phyloP scores from a whole-genome alignment of 202 grass and related monocot genomes.

The Bolboschoenoplectus hybrid region DNA sequence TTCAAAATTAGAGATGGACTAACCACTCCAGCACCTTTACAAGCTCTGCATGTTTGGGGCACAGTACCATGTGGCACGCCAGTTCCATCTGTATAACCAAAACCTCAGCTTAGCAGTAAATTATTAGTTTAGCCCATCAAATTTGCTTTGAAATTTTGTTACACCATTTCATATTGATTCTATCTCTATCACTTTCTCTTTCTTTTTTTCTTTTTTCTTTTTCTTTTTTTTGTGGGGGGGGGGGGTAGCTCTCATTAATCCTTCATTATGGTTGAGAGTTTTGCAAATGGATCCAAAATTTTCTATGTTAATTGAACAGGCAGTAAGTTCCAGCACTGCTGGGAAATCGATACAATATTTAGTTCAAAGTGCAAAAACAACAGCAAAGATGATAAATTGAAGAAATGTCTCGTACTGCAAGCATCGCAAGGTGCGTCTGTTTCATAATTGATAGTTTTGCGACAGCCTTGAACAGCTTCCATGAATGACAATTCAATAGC shows the following conservation, averaged over 20 bases:
- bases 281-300: neutral
- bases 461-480: constrained; percentile 98
- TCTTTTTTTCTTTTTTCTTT: neutral
- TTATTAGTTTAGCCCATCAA: constrained; percentile 1
- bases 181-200: neutral
- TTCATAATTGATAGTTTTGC: constrained; percentile 79
- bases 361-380: constrained; percentile 22
- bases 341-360: neutral
- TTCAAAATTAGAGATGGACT: constrained; percentile 41
- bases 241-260: neutral
- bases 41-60: constrained; percentile 96
- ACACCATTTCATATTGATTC: neutral
- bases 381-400: constrained; percentile 27
- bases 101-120: constrained; percentile 5
- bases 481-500: constrained; percentile 94
- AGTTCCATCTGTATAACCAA: constrained; percentile 72
- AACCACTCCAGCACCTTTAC: constrained; percentile 87
- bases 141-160: constrained; percentile 19
- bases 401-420: constrained; percentile 72
- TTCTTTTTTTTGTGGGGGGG: too few species aligned
- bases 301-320: neutral
- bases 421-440: constrained; percentile 73
- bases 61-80: constrained; percentile 90
- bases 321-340: neutral
- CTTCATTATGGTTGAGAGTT: neutral